Base-by-base conservation (phyloP, 805 yeast genomes). In the Saturnispora quitensis region DNA sequence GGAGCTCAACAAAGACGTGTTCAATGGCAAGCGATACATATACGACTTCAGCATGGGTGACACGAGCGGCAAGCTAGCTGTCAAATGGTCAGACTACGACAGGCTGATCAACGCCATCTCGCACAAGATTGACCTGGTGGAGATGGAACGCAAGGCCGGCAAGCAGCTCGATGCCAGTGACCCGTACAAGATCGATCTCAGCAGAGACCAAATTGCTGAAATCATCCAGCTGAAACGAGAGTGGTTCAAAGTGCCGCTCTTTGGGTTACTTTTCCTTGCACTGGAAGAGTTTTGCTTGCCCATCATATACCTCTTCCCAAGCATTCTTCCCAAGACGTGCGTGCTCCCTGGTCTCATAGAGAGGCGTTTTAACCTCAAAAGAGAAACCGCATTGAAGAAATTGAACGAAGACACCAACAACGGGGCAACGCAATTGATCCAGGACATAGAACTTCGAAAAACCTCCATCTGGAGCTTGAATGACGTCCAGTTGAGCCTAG, bases 291-390 rank as follows among this genome's bases (percentile, higher is more conserved):
- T 70, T 47, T 79, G 86, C 0, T 78, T 86, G 1, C 45, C 77
- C 0, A 54, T 82, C 6, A 74, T 83, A 53, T 73, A 71, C 50
- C 53, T 68, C 1, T 65, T 81, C 46, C 89, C 89, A 0, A 72
- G 72, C 40, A 58, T 82, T 13, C 73, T 83, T 3, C 89, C 88
- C 0, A 74, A 74, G 54, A 82, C 86, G 0, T 82, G 88, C 63
- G 68, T 76, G 6, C 62, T 80, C 20, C 85, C 85, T 1, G 63
- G 65, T 4, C 24, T 25, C 35, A 33, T 55, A 8, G 49, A 50
- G 20, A 38, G 25, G 22, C 31, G 55, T 18, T 48, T 36, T 15
- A 20, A 53, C 42, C 5, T 17, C 10, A 47, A 38, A 17, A 22
- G 40, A 10, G 43, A 42, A 5, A 5, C 15, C 5, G 53, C 45